A percentile compares a stretch with the other conserved stretches of the same genome.
phyloP scores from a whole-genome alignment of 257 asterid genomes.

The Mitragyna speciosa region DNA sequence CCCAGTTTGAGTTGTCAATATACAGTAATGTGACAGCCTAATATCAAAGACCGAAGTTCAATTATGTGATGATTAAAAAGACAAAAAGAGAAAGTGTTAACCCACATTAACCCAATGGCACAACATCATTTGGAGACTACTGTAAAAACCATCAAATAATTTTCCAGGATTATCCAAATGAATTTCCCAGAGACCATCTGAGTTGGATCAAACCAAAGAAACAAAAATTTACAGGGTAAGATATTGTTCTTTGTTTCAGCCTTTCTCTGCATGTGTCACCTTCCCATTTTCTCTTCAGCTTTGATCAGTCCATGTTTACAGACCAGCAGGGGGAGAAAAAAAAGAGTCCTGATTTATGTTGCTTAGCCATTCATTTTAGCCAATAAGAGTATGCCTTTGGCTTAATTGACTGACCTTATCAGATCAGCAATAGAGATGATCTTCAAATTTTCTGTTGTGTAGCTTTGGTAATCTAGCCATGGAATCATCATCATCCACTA shows the following conservation, averaged over 20 bases:
- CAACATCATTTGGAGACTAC: not conserved
- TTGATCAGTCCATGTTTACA: not conserved
- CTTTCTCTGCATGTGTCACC: not conserved
- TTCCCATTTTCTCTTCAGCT: not conserved
- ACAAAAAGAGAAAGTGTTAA: too few relatives aligned
- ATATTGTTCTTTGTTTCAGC: not conserved
- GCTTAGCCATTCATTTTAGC: not conserved
- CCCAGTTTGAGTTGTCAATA: not conserved
- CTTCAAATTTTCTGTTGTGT: constrained; percentile 22
- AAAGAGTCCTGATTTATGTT: not conserved
- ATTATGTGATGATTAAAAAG: too few relatives aligned
- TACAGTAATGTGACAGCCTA: not conserved
- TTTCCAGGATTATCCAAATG: not conserved
- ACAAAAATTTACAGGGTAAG: not conserved
- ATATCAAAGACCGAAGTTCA: too few relatives aligned
- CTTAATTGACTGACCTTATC: constrained; percentile 16
- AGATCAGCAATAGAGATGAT: constrained; percentile 31
- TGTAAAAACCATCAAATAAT: too few relatives aligned
- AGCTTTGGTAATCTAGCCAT: constrained; percentile 32
- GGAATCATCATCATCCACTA: constrained; percentile 34
- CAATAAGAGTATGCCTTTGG: not conserved
- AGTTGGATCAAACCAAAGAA: not conserved
- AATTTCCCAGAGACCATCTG: not conserved
- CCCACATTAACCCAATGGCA: too few relatives aligned
- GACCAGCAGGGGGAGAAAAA: not conserved